phyloP scores from a whole-genome alignment of 495 filamentous ascomycete genomes.

The Aspergillus mulundensis region DNA sequence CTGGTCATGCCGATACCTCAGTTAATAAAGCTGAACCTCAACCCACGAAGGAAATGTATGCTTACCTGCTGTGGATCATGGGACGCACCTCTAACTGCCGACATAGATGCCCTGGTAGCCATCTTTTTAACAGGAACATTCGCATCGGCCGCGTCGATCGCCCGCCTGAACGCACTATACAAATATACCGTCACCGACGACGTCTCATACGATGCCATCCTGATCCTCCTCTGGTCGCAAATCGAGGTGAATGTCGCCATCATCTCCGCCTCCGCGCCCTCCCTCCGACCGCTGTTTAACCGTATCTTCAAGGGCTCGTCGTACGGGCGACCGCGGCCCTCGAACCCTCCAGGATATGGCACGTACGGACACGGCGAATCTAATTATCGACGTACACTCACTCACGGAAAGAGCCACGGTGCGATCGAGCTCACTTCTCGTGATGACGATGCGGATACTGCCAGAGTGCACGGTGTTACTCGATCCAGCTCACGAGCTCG shows the following conservation, averaged over 20 bases:
- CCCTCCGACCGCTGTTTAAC: slow-evolving; percentile 10
- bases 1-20: slow-evolving; percentile 26
- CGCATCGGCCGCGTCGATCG: slow-evolving; percentile 17
- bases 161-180: slow-evolving; percentile 16
- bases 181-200: slow-evolving; percentile 14
- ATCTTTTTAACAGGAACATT: slow-evolving; percentile 18
- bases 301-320: slow-evolving; percentile 12
- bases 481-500: background rate
- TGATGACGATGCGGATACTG: background rate
- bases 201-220: slow-evolving; percentile 12
- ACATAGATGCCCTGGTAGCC: slow-evolving; percentile 13
- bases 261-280: slow-evolving; percentile 17
- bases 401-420: background rate
- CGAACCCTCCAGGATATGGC: background rate
- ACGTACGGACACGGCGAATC: background rate
- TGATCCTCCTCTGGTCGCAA: slow-evolving; percentile 20
- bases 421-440: slow-evolving; percentile 4
- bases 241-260: slow-evolving; percentile 20
- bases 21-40: slow-evolving; percentile 23
- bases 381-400: background rate
- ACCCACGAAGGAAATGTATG: slow-evolving; percentile 12
- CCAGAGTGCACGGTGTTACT: background rate
- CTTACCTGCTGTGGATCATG: background rate
- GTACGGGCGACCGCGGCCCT: background rate
- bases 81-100: background rate